phyloP scores from a whole-genome alignment of 345 rosid species.

The Aethionema arabicum region DNA sequence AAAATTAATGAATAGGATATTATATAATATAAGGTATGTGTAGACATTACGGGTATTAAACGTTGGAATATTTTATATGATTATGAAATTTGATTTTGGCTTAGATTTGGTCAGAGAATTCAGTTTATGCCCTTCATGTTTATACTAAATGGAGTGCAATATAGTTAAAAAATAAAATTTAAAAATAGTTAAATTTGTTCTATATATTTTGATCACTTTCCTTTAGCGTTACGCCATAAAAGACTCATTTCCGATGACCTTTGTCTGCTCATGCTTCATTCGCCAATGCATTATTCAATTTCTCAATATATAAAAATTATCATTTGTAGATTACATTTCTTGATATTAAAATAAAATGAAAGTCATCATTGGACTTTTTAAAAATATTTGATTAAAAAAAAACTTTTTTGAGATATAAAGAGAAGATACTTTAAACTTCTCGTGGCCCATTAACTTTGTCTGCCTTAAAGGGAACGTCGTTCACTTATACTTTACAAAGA shows the following conservation, averaged over 20 bases:
- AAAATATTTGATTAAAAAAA: neutral
- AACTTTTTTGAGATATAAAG: slow-evolving; percentile 15
- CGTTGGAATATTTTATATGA: too few species aligned
- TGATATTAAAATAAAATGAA: neutral
- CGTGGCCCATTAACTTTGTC: slow-evolving; percentile 35
- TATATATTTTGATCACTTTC: neutral
- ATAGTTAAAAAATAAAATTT: too few species aligned
- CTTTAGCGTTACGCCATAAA: slow-evolving; percentile 29
- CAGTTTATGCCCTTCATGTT: too few species aligned
- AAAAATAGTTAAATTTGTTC: too few species aligned
- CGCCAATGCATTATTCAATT: slow-evolving; percentile 20
- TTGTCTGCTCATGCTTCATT: slow-evolving; percentile 30
- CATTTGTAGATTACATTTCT: neutral
- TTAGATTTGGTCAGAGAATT: too few species aligned
- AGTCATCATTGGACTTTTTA: slow-evolving; percentile 27
- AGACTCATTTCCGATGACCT: slow-evolving; percentile 34
- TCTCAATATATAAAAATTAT: slow-evolving; percentile 14
- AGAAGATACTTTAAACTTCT: slow-evolving; percentile 7
- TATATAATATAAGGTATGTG: too few species aligned
- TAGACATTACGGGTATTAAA: too few species aligned
- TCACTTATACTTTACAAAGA: neutral
- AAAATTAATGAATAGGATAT: too few species aligned
- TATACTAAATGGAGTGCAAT: too few species aligned
- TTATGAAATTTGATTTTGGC: too few species aligned
- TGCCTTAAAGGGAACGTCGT: slow-evolving; percentile 28